These are phyloP conservation scores for Penicillium polonicum DNA, from an alignment of 2,329 filamentous ascomycete species.

Conservation along the genomic window DNA sequence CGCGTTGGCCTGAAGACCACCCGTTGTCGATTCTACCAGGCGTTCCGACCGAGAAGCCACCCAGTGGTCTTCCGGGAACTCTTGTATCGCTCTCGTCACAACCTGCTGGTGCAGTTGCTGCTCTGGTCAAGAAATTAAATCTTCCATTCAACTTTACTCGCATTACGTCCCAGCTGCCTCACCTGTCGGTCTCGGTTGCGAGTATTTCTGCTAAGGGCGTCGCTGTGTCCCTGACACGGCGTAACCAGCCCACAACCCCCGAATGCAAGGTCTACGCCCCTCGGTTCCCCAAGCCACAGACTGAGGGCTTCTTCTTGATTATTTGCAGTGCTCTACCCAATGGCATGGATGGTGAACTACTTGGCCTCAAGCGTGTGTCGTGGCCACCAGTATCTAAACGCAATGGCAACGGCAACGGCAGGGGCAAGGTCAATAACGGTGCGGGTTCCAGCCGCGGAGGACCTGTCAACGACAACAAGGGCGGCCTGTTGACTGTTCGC, in stretches of 20 bases:
- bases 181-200: slow-evolving; percentile 62
- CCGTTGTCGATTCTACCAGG: slow-evolving; percentile 78
- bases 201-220: slow-evolving; percentile 63
- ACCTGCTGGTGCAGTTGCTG: slow-evolving; percentile 24
- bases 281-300: slow-evolving; percentile 89
- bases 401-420: slow-evolving; percentile 13
- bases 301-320: slow-evolving; percentile 87
- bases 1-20: slow-evolving; percentile 82
- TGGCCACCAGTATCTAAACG: slow-evolving; percentile 56
- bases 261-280: slow-evolving; percentile 82
- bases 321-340: slow-evolving; percentile 51
- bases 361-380: slow-evolving; percentile 81
- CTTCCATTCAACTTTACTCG: slow-evolving; percentile 50
- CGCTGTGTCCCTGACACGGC: slow-evolving; percentile 57
- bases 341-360: slow-evolving; percentile 66
- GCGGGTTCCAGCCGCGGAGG: slow-evolving; percentile 17
- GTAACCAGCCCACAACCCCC: slow-evolving; percentile 63
- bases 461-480: slow-evolving; percentile 15
- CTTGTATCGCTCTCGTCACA: slow-evolving; percentile 35
- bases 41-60: slow-evolving; percentile 45
- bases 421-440: slow-evolving; percentile 14
- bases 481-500: slow-evolving; percentile 23
- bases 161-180: slow-evolving; percentile 65
- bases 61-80: slow-evolving; percentile 29
- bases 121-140: slow-evolving; percentile 31